These are phyloP conservation scores for Arabis alpina DNA, from an alignment of 345 rosid species.

Conservation along the genomic window DNA sequence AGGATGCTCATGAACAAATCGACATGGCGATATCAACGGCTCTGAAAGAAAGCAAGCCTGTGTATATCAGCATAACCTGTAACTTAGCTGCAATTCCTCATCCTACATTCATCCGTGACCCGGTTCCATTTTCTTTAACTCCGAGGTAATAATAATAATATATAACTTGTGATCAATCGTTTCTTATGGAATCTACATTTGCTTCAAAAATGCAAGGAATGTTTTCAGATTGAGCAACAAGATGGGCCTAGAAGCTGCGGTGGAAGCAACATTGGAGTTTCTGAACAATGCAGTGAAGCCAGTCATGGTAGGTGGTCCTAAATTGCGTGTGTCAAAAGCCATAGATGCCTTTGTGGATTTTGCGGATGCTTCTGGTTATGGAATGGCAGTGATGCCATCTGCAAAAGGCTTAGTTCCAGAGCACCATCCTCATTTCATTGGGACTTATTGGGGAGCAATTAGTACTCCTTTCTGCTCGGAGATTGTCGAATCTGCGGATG, in stretches of 20 bases:
- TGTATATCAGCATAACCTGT: constrained; percentile 20
- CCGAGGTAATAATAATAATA: not conserved
- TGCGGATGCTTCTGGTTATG: not conserved
- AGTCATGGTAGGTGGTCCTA: constrained; percentile 11
- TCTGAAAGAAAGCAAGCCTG: constrained; percentile 19
- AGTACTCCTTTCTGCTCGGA: constrained; percentile 8
- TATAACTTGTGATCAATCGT: not conserved
- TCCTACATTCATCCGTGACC: constrained; percentile 2
- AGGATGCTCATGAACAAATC: constrained; percentile 19
- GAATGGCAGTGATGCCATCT: constrained; percentile 5
- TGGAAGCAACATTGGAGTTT: constrained; percentile 9
- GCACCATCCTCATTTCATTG: constrained; percentile 12
- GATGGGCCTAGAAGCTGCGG: constrained; percentile 17
- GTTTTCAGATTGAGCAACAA: constrained; percentile 7
- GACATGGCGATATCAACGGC: constrained; percentile 16
- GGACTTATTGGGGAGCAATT: constrained; percentile 15
- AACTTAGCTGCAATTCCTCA: constrained; percentile 9
- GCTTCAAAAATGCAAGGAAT: not conserved
- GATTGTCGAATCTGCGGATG: constrained; percentile 17
- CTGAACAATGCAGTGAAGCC: constrained; percentile 15
- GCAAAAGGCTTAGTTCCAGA: not conserved
- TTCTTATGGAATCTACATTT: too few relatives aligned
- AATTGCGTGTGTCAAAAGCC: constrained; percentile 17
- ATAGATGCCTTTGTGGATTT: not conserved
- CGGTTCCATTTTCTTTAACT: not conserved